Evolutionary conservation across 192 early-diverging fungal species (phyloP), one percentile per base, ranked within the genome.

Genomic region (Coemansia sp.): DNA sequence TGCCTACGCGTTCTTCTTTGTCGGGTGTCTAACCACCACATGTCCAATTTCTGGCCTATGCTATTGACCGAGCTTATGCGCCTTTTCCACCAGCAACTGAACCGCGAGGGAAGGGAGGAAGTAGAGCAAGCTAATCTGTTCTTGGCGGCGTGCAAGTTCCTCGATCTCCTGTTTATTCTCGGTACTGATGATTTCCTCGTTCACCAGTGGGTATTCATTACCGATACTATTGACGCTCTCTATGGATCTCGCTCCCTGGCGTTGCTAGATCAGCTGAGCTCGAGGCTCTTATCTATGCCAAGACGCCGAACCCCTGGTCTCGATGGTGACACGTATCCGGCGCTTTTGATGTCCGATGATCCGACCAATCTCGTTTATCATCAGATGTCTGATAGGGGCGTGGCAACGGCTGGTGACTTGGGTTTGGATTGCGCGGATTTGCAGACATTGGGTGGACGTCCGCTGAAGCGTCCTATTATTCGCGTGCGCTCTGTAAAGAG

Each of bases 201-300:
- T 40, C 92, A 94, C 63, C 92, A 97, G 84, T 97, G 95, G 95
- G 93, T 97, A 13, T 97, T 97, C 65, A 90, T 95, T 53, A 86
- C 88, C 2, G 94, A 97, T 55, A 92, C 92, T 3, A 83, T 92
- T 21, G 92, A 93, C 33, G 84, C 88, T 6, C 76, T 89, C 21
- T 82, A 84, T 53, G 73, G 79, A 16, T 65, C 65, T 24, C 83
- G 84, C 43, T 81, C 87, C 3, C 69, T 71, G 58, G 86, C 93
- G 0, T 66, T 91, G 13, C 77, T 91, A 51, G 91, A 94, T 26
- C 84, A 82, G 53, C 82, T 93, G 11, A 85, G 85, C 55, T 77
- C 83, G 20, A 79, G 88, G 51, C 63, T 92, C 20, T 69, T 83
- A 28, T 85, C 83, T 5, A 63, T 77, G 58, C 78, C 78, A 0